Conservation (phyloP, 441 rosid genomes). For the Biscutella laevigata region DNA sequence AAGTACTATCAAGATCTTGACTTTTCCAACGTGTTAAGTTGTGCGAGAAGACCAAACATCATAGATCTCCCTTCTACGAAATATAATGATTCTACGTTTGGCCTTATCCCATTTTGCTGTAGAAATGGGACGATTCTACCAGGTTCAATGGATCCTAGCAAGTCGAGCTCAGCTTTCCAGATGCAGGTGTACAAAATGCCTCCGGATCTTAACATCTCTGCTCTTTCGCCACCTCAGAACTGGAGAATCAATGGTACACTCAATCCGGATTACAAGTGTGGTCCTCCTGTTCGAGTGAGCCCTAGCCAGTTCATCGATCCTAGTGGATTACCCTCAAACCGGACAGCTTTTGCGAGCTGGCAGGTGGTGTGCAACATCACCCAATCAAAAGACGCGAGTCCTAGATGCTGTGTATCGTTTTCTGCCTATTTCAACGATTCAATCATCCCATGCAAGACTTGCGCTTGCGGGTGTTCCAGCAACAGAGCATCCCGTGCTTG, state of each 20-base stretch:
- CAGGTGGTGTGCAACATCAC: constrained; percentile 96
- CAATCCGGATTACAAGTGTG: constrained; percentile 77
- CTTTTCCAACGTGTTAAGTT: constrained; percentile 65
- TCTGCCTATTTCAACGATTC: constrained; percentile 91
- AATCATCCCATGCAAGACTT: constrained; percentile 73
- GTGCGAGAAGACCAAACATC: constrained; percentile 80
- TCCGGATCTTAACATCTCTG: constrained; percentile 70
- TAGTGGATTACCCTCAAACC: constrained; percentile 56
- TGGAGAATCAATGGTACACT: constrained; percentile 76
- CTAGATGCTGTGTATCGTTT: constrained; percentile 86
- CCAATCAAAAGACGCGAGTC: constrained; percentile 49
- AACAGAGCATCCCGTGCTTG: constrained; percentile 41
- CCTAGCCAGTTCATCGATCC: constrained; percentile 64
- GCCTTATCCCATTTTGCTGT: constrained; percentile 73
- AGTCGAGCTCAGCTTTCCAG: constrained; percentile 73
- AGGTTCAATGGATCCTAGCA: constrained; percentile 68
- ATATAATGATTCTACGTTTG: constrained; percentile 62
- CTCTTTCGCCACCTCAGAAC: constrained; percentile 73
- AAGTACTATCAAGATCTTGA: constrained; percentile 45
- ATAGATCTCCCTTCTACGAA: constrained; percentile 77
- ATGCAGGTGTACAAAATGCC: constrained; percentile 90
- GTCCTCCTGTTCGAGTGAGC: constrained; percentile 78
- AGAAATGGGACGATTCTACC: constrained; percentile 87
- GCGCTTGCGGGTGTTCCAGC: constrained; percentile 83
- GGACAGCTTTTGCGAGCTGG: constrained; percentile 82